Conservation (phyloP, 2,329 filamentous ascomycete species). For the Neonectria hederae region DNA sequence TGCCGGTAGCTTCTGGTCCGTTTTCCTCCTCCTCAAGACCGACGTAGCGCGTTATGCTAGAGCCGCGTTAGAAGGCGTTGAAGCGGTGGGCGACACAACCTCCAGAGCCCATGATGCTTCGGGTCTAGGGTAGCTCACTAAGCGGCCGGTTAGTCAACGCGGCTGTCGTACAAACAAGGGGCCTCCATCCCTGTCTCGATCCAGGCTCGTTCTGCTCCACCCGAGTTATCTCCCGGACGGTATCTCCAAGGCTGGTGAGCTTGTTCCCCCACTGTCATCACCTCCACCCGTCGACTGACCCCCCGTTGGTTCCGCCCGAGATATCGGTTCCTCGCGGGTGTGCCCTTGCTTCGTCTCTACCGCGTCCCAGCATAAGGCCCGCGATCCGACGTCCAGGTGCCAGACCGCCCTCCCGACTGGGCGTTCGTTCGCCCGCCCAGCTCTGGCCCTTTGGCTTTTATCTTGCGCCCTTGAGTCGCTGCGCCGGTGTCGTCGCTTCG, state of each 20-base stretch:
- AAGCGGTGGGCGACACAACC: background rate
- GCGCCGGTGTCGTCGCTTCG: background rate
- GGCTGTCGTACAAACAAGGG: background rate
- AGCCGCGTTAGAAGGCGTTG: conserved; percentile 11
- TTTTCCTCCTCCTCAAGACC: no score
- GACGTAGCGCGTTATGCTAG: background rate
- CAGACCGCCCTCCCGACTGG: background rate
- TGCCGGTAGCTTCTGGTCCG: background rate
- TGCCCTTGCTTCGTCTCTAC: conserved; percentile 10
- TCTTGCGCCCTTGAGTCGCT: no score
- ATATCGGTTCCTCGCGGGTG: conserved; percentile 21
- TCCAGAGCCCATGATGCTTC: background rate
- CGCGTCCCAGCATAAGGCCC: conserved; percentile 15
- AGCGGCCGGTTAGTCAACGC: conserved; percentile 12
- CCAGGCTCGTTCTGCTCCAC: background rate
- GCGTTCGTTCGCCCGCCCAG: background rate
- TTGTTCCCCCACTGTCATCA: conserved; percentile 34
- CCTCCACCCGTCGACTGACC: conserved; percentile 36
- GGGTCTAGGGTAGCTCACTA: conserved; percentile 26
- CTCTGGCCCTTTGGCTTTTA: background rate
- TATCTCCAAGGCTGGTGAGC: conserved; percentile 21
- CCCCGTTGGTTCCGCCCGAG: conserved; percentile 31
- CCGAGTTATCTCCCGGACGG: conserved; percentile 12
- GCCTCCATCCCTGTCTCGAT: background rate
- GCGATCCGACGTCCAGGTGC: background rate